Evolutionary conservation across 495 filamentous ascomycete species (phyloP), one percentile per base, ranked within the genome.

Genomic region (Lentithecium fluviatile): DNA sequence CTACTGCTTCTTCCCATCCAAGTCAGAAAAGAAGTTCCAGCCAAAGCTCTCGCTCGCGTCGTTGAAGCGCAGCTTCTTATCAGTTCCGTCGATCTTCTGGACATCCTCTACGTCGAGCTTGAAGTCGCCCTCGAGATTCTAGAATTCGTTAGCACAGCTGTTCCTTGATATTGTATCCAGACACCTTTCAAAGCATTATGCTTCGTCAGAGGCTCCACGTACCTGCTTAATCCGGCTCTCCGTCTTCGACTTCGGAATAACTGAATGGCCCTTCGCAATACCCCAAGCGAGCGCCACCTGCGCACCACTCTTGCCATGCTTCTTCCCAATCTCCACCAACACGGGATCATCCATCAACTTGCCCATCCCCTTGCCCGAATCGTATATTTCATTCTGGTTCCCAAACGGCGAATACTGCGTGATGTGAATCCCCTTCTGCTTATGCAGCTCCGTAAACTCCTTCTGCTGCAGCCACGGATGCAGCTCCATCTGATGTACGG

Each of bases 201-300:
- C 29, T 10, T 32, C 10, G 29, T 32, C n/a, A n/a, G 29, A 32
- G 29, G 10, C 29, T 32, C 4, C 29, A 10, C 29, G 3, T 32
- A 32, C 29, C 29, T 32, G 29, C 65, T 71, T 74, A 60, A 88
- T 87, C 6, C 84, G 65, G 23, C 69, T 68, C 58, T 69, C 60
- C 13, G 72, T 77, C 70, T 74, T 77, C 38, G 77, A 80, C 76
- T 90, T 92, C 2, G 86, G 85, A 48, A 92, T 77, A 11, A 90
- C 86, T 5, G 75, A 76, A 26, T 82, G 81, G 10, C 83, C 86
- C 25, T 81, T 72, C n/a, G 79, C 71, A 26, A 90, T 78, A n/a
- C 84, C 87, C 87, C 82, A 85, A 0, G 82, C 83, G 21, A 90
- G 77, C 17, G 83, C 79, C 24, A 83, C 77, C 69, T 88, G 84